Evolutionary conservation across 768 basidiomycete species (phyloP).

Genomic region (Podaxis mareebaensis): DNA sequence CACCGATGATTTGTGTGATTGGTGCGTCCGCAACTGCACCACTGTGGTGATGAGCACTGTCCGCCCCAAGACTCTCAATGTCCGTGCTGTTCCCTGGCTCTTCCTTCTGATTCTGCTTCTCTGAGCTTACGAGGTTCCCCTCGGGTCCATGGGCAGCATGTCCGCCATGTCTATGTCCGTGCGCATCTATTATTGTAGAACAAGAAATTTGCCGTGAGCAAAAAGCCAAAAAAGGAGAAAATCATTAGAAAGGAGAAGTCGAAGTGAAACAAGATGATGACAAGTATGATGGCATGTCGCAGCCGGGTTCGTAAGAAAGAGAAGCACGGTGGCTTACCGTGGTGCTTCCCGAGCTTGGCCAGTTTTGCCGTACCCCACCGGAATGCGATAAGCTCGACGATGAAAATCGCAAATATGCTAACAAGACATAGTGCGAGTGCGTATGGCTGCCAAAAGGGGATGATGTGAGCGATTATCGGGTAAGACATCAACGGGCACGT

Average conservation of each 20-base stretch:
- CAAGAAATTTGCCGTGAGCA: not conserved
- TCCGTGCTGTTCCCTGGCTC: conserved; percentile 24
- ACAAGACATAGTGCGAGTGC: conserved; percentile 78
- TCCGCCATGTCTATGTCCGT: conserved; percentile 61
- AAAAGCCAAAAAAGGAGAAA: not conserved
- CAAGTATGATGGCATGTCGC: not conserved
- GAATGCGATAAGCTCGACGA: conserved; percentile 84
- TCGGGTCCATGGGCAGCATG: conserved; percentile 78
- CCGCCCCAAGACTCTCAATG: conserved; percentile 25
- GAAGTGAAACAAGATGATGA: not conserved
- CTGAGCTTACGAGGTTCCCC: conserved; percentile 20
- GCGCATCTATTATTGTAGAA: conserved; percentile 47
- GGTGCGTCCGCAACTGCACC: conserved; percentile 40
- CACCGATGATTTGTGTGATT: conserved; percentile 75
- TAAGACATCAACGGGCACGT: conserved; percentile 28
- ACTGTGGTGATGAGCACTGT: conserved; percentile 21
- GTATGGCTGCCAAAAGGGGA: conserved; percentile 58
- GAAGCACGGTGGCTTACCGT: conserved; percentile 43
- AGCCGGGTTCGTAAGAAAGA: not conserved
- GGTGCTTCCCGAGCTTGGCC: conserved; percentile 57
- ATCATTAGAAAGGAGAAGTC: not conserved
- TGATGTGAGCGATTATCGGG: conserved; percentile 1
- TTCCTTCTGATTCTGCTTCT: conserved; percentile 16
- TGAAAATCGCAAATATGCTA: conserved; percentile 82
- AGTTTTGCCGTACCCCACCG: conserved; percentile 82